phyloP scores from a whole-genome alignment of 345 rosid genomes.

The Gynandropsis gynandra region DNA sequence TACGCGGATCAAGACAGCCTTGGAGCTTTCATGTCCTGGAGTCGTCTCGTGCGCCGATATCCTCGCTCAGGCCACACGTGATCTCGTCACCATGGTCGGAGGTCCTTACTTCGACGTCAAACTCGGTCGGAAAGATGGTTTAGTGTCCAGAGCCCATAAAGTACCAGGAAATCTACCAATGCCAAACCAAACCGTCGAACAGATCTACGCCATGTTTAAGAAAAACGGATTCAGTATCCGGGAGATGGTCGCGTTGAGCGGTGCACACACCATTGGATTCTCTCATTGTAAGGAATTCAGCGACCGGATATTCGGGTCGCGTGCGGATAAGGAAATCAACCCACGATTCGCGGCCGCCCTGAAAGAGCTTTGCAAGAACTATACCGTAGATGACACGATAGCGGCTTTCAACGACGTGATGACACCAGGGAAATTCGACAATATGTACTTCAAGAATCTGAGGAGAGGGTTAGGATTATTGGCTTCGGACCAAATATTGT shows the following conservation, averaged over 20 bases:
- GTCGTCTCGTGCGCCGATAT: conserved; percentile 57
- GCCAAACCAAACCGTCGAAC: conserved; percentile 28
- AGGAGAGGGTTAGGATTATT: conserved; percentile 37
- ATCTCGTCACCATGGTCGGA: conserved; percentile 48
- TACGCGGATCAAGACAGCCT: conserved; percentile 34
- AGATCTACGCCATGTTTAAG: conserved; percentile 26
- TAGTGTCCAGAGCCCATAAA: conserved; percentile 29
- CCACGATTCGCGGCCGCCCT: conserved; percentile 30
- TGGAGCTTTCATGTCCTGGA: conserved; percentile 48
- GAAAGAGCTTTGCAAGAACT: conserved; percentile 27
- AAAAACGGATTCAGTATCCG: conserved; percentile 29
- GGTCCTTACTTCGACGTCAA: conserved; percentile 42
- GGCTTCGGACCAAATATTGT: conserved; percentile 26
- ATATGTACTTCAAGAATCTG: conserved; percentile 41
- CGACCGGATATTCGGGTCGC: conserved; percentile 27
- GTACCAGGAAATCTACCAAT: conserved; percentile 32
- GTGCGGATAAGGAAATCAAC: conserved; percentile 32
- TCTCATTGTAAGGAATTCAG: conserved; percentile 44
- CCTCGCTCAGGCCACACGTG: conserved; percentile 43
- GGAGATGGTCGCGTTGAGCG: conserved; percentile 47
- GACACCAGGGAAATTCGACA: conserved; percentile 49
- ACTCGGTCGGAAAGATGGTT: conserved; percentile 49
- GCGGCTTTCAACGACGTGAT: conserved; percentile 47
- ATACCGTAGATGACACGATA: conserved; percentile 18
- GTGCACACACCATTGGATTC: conserved; percentile 52